Conservation (phyloP, 371 early-diverging fungal genomes). For the Rhizopus sp. region DNA sequence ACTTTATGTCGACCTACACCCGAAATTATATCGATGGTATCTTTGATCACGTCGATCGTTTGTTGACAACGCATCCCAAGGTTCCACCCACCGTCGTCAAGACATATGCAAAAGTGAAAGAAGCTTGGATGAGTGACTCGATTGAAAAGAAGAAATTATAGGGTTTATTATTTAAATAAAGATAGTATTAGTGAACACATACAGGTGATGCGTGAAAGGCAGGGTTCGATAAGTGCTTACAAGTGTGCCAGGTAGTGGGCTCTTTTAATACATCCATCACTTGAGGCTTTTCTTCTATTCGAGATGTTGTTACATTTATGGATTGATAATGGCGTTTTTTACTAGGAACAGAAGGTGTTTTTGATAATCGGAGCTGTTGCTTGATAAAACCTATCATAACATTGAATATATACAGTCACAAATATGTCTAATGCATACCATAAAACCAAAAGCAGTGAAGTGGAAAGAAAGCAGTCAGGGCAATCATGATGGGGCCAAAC, state of each 20-base stretch:
- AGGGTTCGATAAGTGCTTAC: neutral
- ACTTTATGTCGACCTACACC: slow-evolving; percentile 34
- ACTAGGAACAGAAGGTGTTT: neutral
- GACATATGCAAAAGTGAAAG: slow-evolving; percentile 16
- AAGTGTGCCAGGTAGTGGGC: too few species aligned
- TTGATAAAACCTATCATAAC: slow-evolving; percentile 26
- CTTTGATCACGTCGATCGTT: slow-evolving; percentile 4
- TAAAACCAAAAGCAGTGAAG: slow-evolving; percentile 53
- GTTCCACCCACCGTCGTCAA: slow-evolving; percentile 26
- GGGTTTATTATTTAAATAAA: neutral
- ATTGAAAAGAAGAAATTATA: slow-evolving; percentile 6
- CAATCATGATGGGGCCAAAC: slow-evolving; percentile 17
- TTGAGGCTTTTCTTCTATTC: neutral
- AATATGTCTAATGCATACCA: slow-evolving; percentile 23
- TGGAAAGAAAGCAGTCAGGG: slow-evolving; percentile 33
- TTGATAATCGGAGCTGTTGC: slow-evolving; percentile 25
- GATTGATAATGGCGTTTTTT: neutral
- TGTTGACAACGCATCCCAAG: slow-evolving; percentile 24
- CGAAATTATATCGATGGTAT: slow-evolving; percentile 11
- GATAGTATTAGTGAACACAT: slow-evolving; percentile 18
- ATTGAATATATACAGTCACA: too few species aligned
- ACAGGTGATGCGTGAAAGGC: slow-evolving; percentile 23
- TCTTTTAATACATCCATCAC: neutral
- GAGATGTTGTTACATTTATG: neutral
- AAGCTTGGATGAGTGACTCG: neutral